Evolutionary conservation across 352 stramenopile species (phyloP).

Genomic region (Thraustochytrium sp.): DNA sequence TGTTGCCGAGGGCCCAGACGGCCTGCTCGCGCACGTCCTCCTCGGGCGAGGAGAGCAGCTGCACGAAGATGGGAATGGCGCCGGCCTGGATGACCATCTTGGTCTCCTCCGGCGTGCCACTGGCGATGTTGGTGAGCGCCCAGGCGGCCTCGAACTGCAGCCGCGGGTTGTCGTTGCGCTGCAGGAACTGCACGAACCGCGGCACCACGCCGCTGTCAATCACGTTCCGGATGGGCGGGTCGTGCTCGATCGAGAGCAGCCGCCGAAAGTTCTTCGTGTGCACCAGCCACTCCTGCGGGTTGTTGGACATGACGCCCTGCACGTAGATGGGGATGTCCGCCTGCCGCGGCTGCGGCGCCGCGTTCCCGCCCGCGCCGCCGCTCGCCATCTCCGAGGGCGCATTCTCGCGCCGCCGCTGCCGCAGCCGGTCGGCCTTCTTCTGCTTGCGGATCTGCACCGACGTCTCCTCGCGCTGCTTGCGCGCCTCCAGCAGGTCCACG

Average conservation of each 20-base stretch:
- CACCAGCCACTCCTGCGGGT: neutral
- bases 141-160: constrained; percentile 98
- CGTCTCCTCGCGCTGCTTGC: constrained; percentile 69
- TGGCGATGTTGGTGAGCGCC: constrained; percentile 99
- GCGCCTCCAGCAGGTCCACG: constrained; percentile 67
- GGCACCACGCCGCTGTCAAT: constrained; percentile 96
- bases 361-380: neutral
- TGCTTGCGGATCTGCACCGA: constrained; percentile 77
- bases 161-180: constrained; percentile 82
- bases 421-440: constrained; percentile 75
- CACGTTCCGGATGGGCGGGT: constrained; percentile 97
- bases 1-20: constrained; percentile 98
- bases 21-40: constrained; percentile 68
- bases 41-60: constrained; percentile 88
- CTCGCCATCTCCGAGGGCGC: neutral
- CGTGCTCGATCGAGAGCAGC: constrained; percentile 95
- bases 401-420: constrained; percentile 54
- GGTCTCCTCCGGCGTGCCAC: constrained; percentile 93
- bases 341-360: neutral
- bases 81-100: constrained; percentile 92
- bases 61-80: constrained; percentile 94
- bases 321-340: constrained; percentile 29
- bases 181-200: constrained; percentile 95
- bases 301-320: constrained; percentile 9
- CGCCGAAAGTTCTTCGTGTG: constrained; percentile 77